Evolutionary conservation across 352 stramenopile species (phyloP).

Genomic region (Phytophthora kernoviae): DNA sequence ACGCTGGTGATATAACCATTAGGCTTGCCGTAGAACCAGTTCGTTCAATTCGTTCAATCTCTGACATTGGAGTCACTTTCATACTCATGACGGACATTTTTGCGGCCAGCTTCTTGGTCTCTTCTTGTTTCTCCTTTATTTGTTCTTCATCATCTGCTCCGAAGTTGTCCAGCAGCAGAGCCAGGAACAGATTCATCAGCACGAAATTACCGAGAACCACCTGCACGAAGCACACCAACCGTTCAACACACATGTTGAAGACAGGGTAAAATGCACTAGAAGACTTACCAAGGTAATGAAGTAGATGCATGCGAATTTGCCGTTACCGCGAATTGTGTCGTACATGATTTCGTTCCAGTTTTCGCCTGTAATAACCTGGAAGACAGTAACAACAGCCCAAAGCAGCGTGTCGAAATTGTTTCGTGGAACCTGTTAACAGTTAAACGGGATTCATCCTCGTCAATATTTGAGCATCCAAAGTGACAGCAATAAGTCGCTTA

Average conservation of each 20-base stretch:
- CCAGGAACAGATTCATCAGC: slow-evolving; percentile 95
- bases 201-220: slow-evolving; percentile 92
- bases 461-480: too few species aligned
- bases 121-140: slow-evolving; percentile 50
- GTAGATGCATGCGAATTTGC: slow-evolving; percentile 72
- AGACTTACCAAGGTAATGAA: slow-evolving; percentile 79
- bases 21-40: neutral
- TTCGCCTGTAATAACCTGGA: slow-evolving; percentile 94
- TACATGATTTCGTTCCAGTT: slow-evolving; percentile 97
- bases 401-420: slow-evolving; percentile 92
- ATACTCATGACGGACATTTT: slow-evolving; percentile 67
- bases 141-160: slow-evolving; percentile 70
- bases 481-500: slow-evolving; percentile 20
- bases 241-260: neutral
- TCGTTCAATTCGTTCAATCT: slow-evolving; percentile 12
- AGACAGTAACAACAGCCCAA: slow-evolving; percentile 85
- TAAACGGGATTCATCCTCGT: too few species aligned
- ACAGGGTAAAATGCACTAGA: slow-evolving; percentile 1
- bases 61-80: slow-evolving; percentile 48
- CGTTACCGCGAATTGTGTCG: slow-evolving; percentile 86
- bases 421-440: slow-evolving; percentile 50
- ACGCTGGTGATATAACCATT: slow-evolving; percentile 10
- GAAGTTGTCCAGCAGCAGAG: slow-evolving; percentile 93
- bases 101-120: slow-evolving; percentile 52
- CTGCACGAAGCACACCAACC: slow-evolving; percentile 15